Base-by-base conservation (phyloP, 129 eudicot species). In the Tagetes erecta region DNA sequence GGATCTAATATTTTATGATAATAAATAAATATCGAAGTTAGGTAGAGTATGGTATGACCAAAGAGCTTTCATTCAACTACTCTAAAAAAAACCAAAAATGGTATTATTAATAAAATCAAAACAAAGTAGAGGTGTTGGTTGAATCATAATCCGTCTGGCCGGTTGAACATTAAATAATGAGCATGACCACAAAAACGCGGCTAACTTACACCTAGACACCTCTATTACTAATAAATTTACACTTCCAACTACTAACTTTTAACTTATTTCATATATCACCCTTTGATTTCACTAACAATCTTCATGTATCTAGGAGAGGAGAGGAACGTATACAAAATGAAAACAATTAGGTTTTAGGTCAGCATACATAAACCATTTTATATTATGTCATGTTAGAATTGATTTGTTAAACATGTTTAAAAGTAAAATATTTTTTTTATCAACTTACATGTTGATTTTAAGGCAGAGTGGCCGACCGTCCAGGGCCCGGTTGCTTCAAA, bases 121-220 rank as follows among this genome's bases (percentile, higher is more conserved):
- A 20, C 27, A 20, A 20, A 20, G 27, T 36, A 34, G 51, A 44
- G 70, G 46, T 60, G 76, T 70, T 78, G 55, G 76, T 52, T 72
- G 74, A 79, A 72, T 72, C 78, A 65, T 42, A 64, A 72, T 65
- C 74, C 74, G 64, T 66, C 82, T 64, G 78, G 68, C 83, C 83
- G 63, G 62, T 72, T 64, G 39, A 42, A 52, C 14, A 52, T 79
- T 79, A 55, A 72, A 79, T 53, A 72, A 42, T 42, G 42, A 72
- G 42, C 60, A 73, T 34, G 74, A 55, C 60, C 73, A 30, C 53
- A 27, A 55, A 71, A 57, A 72, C 45, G 68, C 74, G 46, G 40
- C 74, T 53, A 79, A 14, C 1, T 78, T 79, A 72, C 83, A 72
- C 30, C 72, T 79, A 1, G 36, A 30, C 59, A 1, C 64, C 78